Percentiles rank a stretch among this genome's conserved stretches.
Conservation (phyloP, 2,329 filamentous ascomycete species). For the Camptophora hylomeconis region DNA sequence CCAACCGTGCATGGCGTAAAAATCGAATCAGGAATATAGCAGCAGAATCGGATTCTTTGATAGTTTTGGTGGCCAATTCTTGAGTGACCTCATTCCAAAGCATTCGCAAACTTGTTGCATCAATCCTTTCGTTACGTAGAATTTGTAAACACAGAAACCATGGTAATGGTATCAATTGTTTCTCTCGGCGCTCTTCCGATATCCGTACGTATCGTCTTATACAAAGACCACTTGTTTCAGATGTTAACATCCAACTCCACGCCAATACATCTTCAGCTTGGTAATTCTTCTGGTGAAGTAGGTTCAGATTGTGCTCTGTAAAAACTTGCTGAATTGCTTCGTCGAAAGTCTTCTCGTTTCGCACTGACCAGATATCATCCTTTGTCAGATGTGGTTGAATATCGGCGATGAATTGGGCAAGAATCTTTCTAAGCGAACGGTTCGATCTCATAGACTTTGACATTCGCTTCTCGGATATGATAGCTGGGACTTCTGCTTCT, state of each 20-base stretch:
- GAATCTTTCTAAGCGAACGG: too few relatives aligned
- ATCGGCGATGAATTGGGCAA: too few relatives aligned
- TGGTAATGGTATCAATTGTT: constrained; percentile 21
- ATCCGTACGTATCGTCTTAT: constrained; percentile 24
- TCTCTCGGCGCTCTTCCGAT: constrained; percentile 16
- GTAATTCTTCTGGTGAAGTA: constrained; percentile 22
- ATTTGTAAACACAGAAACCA: constrained; percentile 36
- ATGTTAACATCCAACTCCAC: constrained; percentile 36
- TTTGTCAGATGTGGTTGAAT: too few relatives aligned
- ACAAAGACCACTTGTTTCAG: constrained; percentile 23
- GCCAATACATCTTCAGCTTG: constrained; percentile 27
- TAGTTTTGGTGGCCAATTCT: constrained; percentile 5
- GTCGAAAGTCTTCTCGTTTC: too few relatives aligned
- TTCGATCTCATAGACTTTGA: too few relatives aligned
- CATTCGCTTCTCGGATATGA: too few relatives aligned
- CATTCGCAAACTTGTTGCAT: constrained; percentile 28
- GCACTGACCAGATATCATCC: too few relatives aligned
- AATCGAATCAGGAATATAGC: constrained; percentile 7
- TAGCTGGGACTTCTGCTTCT: too few relatives aligned
- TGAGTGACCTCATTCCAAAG: too few relatives aligned
- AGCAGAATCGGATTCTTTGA: constrained; percentile 2
- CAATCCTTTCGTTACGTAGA: constrained; percentile 30
- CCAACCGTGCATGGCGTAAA: constrained; percentile 11
- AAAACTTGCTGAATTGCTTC: too few relatives aligned
- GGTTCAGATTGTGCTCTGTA: too few relatives aligned